These are phyloP conservation scores for Sporothrix schenckii DNA, from an alignment of 2,329 filamentous ascomycete species.

Conservation along the genomic window DNA sequence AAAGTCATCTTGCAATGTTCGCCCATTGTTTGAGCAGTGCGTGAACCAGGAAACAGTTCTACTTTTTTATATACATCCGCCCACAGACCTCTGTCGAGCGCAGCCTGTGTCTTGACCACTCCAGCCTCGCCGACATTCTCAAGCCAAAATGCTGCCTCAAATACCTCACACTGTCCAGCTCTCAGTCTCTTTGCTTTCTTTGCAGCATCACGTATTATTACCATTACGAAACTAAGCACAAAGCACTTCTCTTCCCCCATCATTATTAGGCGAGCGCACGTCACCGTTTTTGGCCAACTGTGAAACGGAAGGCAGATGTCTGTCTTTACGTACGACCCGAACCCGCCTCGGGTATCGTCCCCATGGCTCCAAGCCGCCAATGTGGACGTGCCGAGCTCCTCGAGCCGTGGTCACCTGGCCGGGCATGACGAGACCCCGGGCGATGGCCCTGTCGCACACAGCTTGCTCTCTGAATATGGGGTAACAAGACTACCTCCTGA, in stretches of 20 bases:
- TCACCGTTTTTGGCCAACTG: neutral
- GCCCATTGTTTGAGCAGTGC: conserved; percentile 3
- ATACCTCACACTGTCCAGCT: conserved; percentile 5
- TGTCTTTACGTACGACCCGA: conserved; percentile 91
- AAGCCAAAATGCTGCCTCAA: conserved; percentile 35
- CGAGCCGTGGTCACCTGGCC: neutral
- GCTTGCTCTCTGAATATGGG: conserved; percentile 61
- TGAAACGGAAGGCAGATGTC: conserved; percentile 64
- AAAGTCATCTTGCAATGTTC: conserved; percentile 9
- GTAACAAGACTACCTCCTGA: conserved; percentile 83
- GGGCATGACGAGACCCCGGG: conserved; percentile 38
- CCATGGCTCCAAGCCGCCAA: conserved; percentile 73
- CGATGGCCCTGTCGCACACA: conserved; percentile 39
- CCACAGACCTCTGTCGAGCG: neutral
- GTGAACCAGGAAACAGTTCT: neutral
- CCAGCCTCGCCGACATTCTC: neutral
- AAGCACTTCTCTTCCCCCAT: neutral
- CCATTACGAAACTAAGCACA: neutral
- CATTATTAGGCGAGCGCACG: neutral
- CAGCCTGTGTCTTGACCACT: neutral
- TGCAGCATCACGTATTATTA: conserved; percentile 24
- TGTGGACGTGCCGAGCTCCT: conserved; percentile 38
- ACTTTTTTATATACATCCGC: neutral
- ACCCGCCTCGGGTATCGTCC: conserved; percentile 84
- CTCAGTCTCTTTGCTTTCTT: conserved; percentile 24